Conservation (phyloP, 345 rosid species). For the Limnanthes douglasii region DNA sequence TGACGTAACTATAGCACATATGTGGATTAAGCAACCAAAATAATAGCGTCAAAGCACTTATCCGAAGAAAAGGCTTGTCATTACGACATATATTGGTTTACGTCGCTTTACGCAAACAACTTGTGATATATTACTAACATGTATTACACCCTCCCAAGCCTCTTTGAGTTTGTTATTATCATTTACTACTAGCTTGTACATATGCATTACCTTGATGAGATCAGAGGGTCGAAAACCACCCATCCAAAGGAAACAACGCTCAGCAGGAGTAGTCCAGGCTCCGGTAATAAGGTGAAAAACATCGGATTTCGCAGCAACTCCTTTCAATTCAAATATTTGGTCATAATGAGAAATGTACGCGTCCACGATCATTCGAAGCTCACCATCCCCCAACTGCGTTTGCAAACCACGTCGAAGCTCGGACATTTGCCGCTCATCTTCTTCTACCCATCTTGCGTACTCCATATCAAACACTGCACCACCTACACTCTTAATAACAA, state of each 20-base stretch:
- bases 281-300: slow-evolving; percentile 84
- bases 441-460: slow-evolving; percentile 88
- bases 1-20: too few species aligned
- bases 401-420: slow-evolving; percentile 68
- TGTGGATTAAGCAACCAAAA: too few species aligned
- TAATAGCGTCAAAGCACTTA: too few species aligned
- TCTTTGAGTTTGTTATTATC: neutral
- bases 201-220: slow-evolving; percentile 55
- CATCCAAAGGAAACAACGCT: slow-evolving; percentile 98
- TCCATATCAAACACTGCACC: slow-evolving; percentile 93
- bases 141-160: too few species aligned
- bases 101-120: too few species aligned
- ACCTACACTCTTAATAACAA: slow-evolving; percentile 21
- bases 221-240: slow-evolving; percentile 96
- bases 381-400: slow-evolving; percentile 62
- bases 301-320: slow-evolving; percentile 56
- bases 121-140: too few species aligned
- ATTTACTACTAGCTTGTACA: neutral
- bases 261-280: slow-evolving; percentile 79
- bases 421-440: slow-evolving; percentile 69
- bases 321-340: slow-evolving; percentile 66
- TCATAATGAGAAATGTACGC: slow-evolving; percentile 77
- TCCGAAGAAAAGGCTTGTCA: too few species aligned
- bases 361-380: slow-evolving; percentile 55
- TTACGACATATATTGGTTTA: too few species aligned